These are phyloP conservation scores for Phytophthora aleatoria DNA, from an alignment of 352 stramenopile species.

Conservation along the genomic window DNA sequence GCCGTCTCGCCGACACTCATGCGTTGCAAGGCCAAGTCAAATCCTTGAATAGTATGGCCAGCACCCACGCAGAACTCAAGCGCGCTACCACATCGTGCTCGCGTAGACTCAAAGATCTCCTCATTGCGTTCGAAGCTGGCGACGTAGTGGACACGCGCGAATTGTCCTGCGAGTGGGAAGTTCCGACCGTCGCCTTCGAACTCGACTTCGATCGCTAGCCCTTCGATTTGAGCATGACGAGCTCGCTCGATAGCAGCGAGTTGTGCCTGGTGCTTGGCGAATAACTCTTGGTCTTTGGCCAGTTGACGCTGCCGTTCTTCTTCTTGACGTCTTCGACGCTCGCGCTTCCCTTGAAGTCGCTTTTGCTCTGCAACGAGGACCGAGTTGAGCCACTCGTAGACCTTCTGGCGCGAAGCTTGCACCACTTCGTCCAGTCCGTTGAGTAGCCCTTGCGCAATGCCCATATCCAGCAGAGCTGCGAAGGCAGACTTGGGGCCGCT, in stretches of 20 bases:
- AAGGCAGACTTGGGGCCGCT: conserved; percentile 44
- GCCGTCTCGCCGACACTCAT: conserved; percentile 84
- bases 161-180: conserved; percentile 65
- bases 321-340: conserved; percentile 51
- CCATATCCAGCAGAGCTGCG: conserved; percentile 52
- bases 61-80: conserved; percentile 78
- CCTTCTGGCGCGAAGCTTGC: conserved; percentile 44
- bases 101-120: conserved; percentile 70
- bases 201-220: conserved; percentile 52
- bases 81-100: conserved; percentile 50
- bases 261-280: conserved; percentile 47
- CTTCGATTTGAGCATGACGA: conserved; percentile 43
- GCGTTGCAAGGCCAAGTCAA: conserved; percentile 67
- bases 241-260: conserved; percentile 50
- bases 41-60: conserved; percentile 71
- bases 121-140: conserved; percentile 55
- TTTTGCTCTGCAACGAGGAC: conserved; percentile 75
- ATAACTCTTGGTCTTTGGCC: conserved; percentile 46
- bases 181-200: conserved; percentile 65
- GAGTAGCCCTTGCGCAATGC: conserved; percentile 66
- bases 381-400: conserved; percentile 74
- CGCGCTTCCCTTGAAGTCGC: conserved; percentile 56
- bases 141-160: conserved; percentile 74
- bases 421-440: conserved; percentile 72
- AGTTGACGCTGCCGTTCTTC: conserved; percentile 52